Base-by-base conservation (phyloP, 2,329 filamentous ascomycete genomes). In the Gnomoniopsis sp. region DNA sequence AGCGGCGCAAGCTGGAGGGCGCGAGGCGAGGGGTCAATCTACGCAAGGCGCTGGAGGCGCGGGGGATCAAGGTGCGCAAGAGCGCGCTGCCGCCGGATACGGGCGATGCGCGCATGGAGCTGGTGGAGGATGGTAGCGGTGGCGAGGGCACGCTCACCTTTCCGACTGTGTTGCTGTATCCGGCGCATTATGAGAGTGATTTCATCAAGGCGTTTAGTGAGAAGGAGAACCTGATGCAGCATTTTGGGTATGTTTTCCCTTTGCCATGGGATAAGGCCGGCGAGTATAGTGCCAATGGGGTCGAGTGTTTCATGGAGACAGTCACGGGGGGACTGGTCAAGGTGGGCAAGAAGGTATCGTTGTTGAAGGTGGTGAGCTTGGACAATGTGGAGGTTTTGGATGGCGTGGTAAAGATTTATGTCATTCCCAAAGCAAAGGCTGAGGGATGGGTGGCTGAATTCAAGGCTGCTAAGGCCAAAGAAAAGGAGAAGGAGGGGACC, bases 221-320 rank as follows among this genome's bases (percentile, higher is more conserved):
- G 78, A 85, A 81, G 60, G 87, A 95, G 65, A 82, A 81, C 17
- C 78, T 97, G 30, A 81, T 80, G 8, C 87, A 93, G 64, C 93
- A 97, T 72, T 78, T 99, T 52, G 79, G 80, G 3, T 96, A 97
- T 68, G 88, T 98, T 11, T 84, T 99, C 59, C 93, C 93, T 2
- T 74, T 92, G 67, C 91, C 92, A 14, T 99, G 95, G 95, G 95
- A 98, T 67, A 68, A 72, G 17, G 76, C 81, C 61, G 74, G 80
- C 1, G 86, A 86, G 67, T 97, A 96, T 72, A 82, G 77, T 1
- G 66, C 80, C 1, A 78, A 79, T 0, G 78, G 74, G 1, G 90
- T 96, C 4, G 92, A 96, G 65, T 95, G 91, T 68, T 98, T 91
- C 72, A 88, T 96, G 79, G 92, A 97, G 77, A 98, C 92, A 0